Base-by-base conservation (phyloP, 129 eudicot genomes). In the Ambrosia trifida region DNA sequence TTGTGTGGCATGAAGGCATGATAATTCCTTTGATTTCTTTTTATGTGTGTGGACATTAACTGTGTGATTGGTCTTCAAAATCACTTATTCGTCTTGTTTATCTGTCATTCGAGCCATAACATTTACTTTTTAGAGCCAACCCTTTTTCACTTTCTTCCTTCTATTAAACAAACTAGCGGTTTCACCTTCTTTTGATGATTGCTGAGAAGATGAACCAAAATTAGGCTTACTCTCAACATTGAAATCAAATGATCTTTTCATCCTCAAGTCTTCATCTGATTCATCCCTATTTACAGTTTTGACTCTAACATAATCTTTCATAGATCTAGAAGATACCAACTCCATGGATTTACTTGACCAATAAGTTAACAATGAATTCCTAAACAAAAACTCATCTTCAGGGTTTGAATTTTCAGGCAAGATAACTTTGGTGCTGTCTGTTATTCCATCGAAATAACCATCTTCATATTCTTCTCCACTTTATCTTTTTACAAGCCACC, bases 1-100 rank as follows among this genome's bases (percentile, higher is more conserved):
- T 78, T 93, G 98, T 43, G 86, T 84, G 5, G 80, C 72, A 31
- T 80, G 84, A 41, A 93, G 78, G 1, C 89, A 83, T 9, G 96
- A 89, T 45, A 93, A 67, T 76, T 89, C 96, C 70, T 89, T 93
- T 0, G 85, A 51, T 51, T 69, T 78, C 76, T 89, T 93, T 61
- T 56, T 80, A 64, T 77, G 73, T n/a, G 84, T 61, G 49, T 81
- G 85, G 24, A 87, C 90, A 20, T 79, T 82, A 62, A 93, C 83
- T 4, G 38, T 41, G 35, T 72, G 64, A 51, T 63, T 57, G 3
- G 71, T 20, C 45, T 83, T 84, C 40, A 36, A 65, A 31, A 11
- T 30, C 13, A 58, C 66, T 19, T 69, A 44, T 74, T 32, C 82
- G 40, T 77, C 83, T 7, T 80, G 73, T 69, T 61, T 74, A 44